phyloP scores from a whole-genome alignment of 2,329 filamentous ascomycete genomes.

The Diatrype stigma region DNA sequence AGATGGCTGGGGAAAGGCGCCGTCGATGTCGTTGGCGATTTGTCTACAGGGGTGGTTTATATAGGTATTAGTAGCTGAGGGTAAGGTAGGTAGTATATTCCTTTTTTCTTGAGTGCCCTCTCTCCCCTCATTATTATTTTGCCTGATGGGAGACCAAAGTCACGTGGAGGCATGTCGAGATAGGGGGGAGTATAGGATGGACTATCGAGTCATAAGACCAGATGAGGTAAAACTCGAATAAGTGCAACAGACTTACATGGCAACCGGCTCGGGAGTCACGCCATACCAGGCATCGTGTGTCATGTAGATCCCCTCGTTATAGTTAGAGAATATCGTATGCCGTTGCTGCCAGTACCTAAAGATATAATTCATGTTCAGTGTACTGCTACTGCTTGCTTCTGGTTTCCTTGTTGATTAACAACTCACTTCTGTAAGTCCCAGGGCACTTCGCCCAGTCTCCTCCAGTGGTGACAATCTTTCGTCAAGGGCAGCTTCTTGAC shows the following conservation, averaged over 20 bases:
- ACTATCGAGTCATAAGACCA: too few species aligned
- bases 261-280: slow-evolving; percentile 89
- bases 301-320: slow-evolving; percentile 83
- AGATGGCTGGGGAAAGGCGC: slow-evolving; percentile 38
- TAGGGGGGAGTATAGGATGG: too few species aligned
- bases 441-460: slow-evolving; percentile 65
- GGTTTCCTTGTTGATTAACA: too few species aligned
- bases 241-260: slow-evolving; percentile 53
- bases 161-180: too few species aligned
- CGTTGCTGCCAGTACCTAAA: slow-evolving; percentile 85
- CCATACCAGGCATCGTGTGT: slow-evolving; percentile 96
- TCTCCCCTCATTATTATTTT: too few species aligned
- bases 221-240: too few species aligned
- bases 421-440: slow-evolving; percentile 78
- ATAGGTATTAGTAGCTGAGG: neutral
- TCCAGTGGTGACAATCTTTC: slow-evolving; percentile 71
- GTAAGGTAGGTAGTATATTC: too few species aligned
- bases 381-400: too few species aligned
- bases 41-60: slow-evolving; percentile 41
- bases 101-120: too few species aligned
- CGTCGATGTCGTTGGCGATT: slow-evolving; percentile 69
- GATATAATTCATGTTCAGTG: too few species aligned
- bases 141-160: too few species aligned
- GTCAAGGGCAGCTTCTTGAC: slow-evolving; percentile 49
- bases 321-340: slow-evolving; percentile 80